A percentile compares a stretch with the other conserved stretches of the same genome.
These are phyloP conservation scores for Lippia alba DNA, from an alignment of 305 asterid species.

Conservation along the genomic window DNA sequence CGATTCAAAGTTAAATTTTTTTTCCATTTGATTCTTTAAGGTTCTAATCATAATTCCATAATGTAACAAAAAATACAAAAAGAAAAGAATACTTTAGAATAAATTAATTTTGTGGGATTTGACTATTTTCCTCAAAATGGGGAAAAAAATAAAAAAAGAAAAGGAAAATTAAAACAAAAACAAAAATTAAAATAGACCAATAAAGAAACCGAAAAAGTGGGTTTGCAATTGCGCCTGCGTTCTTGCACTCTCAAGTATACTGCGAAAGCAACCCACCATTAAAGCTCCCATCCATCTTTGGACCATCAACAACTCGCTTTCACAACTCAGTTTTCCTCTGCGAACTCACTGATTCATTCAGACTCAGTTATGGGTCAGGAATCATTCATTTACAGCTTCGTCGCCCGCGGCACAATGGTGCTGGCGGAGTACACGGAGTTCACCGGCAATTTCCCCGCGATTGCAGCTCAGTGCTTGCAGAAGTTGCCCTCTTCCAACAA, in stretches of 20 bases:
- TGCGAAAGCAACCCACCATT: not conserved
- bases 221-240: not conserved
- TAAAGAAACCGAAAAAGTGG: not conserved
- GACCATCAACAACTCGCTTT: not conserved
- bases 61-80: too few species aligned
- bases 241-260: not conserved
- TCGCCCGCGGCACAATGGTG: constrained; percentile 70
- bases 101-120: too few species aligned
- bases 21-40: too few species aligned
- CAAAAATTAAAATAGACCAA: not conserved
- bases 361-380: constrained; percentile 7
- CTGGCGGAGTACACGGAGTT: constrained; percentile 74
- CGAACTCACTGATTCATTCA: not conserved
- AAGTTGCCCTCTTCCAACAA: constrained; percentile 61
- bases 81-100: too few species aligned
- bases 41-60: too few species aligned
- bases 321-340: not conserved
- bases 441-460: constrained; percentile 78
- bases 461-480: constrained; percentile 73
- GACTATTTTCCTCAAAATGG: too few species aligned
- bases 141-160: not conserved
- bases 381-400: constrained; percentile 69
- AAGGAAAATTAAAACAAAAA: not conserved
- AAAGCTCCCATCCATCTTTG: not conserved
- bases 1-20: too few species aligned